Evolutionary conservation across 345 rosid species (phyloP).

Genomic region (Aethionema arabicum): DNA sequence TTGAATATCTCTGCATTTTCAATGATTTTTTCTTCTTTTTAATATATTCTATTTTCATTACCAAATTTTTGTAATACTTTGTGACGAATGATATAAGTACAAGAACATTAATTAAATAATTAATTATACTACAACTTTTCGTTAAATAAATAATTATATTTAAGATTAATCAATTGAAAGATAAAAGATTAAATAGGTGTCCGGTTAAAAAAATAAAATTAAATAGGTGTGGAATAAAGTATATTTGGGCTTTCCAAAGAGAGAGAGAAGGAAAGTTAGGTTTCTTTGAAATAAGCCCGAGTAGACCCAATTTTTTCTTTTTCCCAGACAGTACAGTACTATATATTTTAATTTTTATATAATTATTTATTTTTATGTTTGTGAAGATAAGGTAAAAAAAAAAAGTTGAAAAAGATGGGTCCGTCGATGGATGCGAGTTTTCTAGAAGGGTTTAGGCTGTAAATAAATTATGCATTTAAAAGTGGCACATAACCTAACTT

Average conservation of each 20-base stretch:
- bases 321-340: no score
- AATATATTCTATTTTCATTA: no score
- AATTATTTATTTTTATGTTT: no score
- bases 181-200: background rate
- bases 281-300: background rate
- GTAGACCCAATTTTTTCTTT: background rate
- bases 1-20: background rate
- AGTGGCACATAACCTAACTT: slow-evolving; percentile 25
- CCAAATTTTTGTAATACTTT: no score
- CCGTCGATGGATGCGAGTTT: background rate
- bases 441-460: slow-evolving; percentile 13
- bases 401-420: no score
- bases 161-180: no score
- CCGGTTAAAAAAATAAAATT: no score
- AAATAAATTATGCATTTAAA: background rate
- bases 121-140: no score
- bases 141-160: background rate
- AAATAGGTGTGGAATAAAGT: background rate
- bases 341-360: no score
- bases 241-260: slow-evolving; percentile 7
- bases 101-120: background rate
- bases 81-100: no score
- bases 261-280: background rate
- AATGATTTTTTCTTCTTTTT: slow-evolving; percentile 4
- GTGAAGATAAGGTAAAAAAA: no score